Percentiles rank a stretch among this genome's conserved stretches.
phyloP scores from a whole-genome alignment of 768 basidiomycete species.

The Mycena vulgaris region DNA sequence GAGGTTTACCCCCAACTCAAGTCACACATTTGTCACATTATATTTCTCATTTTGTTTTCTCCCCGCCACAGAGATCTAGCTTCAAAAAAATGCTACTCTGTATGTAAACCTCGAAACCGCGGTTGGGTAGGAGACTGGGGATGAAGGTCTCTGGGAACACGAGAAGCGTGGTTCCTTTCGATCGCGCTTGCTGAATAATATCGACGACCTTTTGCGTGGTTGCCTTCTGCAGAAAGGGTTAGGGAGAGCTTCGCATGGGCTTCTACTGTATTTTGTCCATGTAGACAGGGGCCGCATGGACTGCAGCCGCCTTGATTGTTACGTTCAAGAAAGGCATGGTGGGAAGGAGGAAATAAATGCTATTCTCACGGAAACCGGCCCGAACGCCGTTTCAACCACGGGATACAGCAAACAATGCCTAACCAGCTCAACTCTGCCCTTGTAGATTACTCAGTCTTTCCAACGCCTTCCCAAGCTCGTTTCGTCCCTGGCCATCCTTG shows the following conservation, averaged over 20 bases:
- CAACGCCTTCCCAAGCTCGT: constrained; percentile 81
- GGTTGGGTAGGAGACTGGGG: too few relatives aligned
- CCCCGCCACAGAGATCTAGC: too few relatives aligned
- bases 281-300: constrained; percentile 30
- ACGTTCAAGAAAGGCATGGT: constrained; percentile 10
- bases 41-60: too few relatives aligned
- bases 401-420: too few relatives aligned
- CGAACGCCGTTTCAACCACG: too few relatives aligned
- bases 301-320: constrained; percentile 28
- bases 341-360: neutral
- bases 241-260: neutral
- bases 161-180: constrained; percentile 17
- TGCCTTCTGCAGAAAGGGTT: neutral
- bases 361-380: too few relatives aligned
- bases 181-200: constrained; percentile 17
- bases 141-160: constrained; percentile 31
- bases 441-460: constrained; percentile 71
- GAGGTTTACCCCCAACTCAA: too few relatives aligned
- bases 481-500: constrained; percentile 72
- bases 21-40: too few relatives aligned
- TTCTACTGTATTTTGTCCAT: constrained; percentile 27
- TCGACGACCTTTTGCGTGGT: constrained; percentile 20
- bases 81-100: too few relatives aligned
- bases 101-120: too few relatives aligned
- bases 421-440: constrained; percentile 43